Evolutionary conservation across 257 asterid species (phyloP), one percentile per base, ranked within the genome.

Genomic region (Penstemon newberryi): DNA sequence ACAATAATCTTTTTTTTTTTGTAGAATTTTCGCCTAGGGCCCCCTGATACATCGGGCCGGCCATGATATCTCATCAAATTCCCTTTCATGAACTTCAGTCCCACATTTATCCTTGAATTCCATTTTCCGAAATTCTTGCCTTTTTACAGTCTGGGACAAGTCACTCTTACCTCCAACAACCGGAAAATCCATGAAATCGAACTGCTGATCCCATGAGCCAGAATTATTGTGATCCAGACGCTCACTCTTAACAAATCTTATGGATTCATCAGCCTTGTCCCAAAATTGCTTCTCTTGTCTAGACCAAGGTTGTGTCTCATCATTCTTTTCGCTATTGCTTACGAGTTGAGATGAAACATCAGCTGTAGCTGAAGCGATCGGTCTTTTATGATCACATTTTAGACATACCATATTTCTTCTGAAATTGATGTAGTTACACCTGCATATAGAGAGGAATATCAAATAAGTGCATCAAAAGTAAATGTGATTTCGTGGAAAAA

Each of bases 381-480:
- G 88, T 70, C 99, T 84, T 71, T 53, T 83, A 53, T 94, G 89
- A 74, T 94, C 97, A 42, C 97, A 94, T 79, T 94, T 94, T 82
- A 91, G 85, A 79, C 99, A 94, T 44, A 79, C 79, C 95, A 84
- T 83, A 73, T 94, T 94, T 75, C 86, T 80, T 80, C 78, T 83
- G 81, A 94, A 91, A 82, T 94, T 91, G 70, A 94, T 71, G 81
- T 94, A 91, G 77, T 87, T 91, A 78, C 97, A 91, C 88, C 99
- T 91, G 65, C 76, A 67, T 65, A 79, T 7, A 76, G 8, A 66
- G 18, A 54, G 4, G 8, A 13, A 40, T 40, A 36, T 56, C 13
- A 71, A 37, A 25, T 12, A 19, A 51, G 45, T 7, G 56, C 42
- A 37, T 15, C 42, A 4, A 7, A 74, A 19, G 39, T 13, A 60